These are phyloP conservation scores for Leishmania turanica DNA, from an alignment of 208 protist species.

Conservation along the genomic window DNA sequence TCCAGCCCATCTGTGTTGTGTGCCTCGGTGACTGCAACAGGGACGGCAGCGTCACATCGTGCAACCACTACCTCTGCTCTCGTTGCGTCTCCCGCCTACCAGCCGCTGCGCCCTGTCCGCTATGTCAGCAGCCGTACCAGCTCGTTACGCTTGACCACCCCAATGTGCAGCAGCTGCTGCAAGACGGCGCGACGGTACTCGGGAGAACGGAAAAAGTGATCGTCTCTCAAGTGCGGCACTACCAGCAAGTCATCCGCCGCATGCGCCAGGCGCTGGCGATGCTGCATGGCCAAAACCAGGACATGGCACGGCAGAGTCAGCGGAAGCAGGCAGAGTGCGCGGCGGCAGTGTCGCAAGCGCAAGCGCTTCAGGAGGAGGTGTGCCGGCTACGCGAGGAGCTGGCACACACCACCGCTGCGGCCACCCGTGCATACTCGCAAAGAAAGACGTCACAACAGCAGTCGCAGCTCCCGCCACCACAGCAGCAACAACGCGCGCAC, in stretches of 20 bases:
- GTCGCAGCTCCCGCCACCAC: neutral
- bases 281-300: slow-evolving; percentile 59
- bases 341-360: slow-evolving; percentile 4
- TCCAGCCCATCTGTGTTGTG: slow-evolving; percentile 81
- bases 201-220: slow-evolving; percentile 36
- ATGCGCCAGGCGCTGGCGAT: slow-evolving; percentile 67
- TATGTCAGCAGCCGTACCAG: slow-evolving; percentile 62
- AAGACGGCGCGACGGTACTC: slow-evolving; percentile 43
- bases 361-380: slow-evolving; percentile 18
- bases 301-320: slow-evolving; percentile 29
- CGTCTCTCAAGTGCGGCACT: slow-evolving; percentile 60
- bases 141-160: slow-evolving; percentile 6
- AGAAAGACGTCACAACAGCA: neutral
- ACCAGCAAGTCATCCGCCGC: slow-evolving; percentile 56
- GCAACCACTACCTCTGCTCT: slow-evolving; percentile 88
- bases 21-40: slow-evolving; percentile 80
- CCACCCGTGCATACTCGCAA: neutral
- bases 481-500: neutral
- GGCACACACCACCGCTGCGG: neutral
- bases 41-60: slow-evolving; percentile 68
- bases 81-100: slow-evolving; percentile 64
- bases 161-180: slow-evolving; percentile 50
- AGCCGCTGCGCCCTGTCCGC: slow-evolving; percentile 50
- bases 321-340: slow-evolving; percentile 7
- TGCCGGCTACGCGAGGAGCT: slow-evolving; percentile 22